Percentiles rank a stretch among this genome's conserved stretches.
phyloP scores from a whole-genome alignment of 106 monocot species.

The Dendrobium catenatum region DNA sequence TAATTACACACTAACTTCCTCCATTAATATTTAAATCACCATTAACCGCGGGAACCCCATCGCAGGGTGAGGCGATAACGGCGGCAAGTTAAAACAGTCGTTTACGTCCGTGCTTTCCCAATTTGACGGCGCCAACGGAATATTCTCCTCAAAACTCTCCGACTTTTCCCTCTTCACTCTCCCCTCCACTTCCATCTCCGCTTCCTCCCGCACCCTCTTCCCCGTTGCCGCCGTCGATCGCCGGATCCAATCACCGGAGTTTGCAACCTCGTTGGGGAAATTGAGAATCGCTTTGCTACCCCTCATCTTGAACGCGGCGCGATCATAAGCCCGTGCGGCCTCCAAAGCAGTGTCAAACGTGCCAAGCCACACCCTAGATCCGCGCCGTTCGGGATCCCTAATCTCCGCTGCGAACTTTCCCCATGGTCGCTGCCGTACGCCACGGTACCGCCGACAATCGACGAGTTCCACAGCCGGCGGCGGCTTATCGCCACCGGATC shows the following conservation, averaged over 20 bases:
- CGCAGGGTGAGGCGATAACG: not conserved
- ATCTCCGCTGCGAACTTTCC: constrained; percentile 61
- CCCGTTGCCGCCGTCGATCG: not conserved
- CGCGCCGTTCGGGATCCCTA: constrained; percentile 24
- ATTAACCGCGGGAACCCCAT: not conserved
- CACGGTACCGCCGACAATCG: constrained; percentile 21
- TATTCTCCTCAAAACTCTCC: not conserved
- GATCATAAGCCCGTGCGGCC: constrained; percentile 24
- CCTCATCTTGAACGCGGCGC: not conserved
- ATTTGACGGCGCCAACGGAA: not conserved
- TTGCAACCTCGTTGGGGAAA: not conserved
- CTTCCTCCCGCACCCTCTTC: not conserved
- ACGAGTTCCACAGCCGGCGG: no score
- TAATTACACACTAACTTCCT: no score
- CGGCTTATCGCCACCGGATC: no score
- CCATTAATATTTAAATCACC: no score
- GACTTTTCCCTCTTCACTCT: not conserved
- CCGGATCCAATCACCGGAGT: not conserved
- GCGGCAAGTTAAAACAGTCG: not conserved
- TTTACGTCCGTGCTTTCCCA: not conserved
- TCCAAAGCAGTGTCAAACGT: constrained; percentile 44
- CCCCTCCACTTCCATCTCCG: no score
- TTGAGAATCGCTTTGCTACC: not conserved
- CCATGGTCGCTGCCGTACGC: constrained; percentile 51
- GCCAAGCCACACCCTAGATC: constrained; percentile 48